Base-by-base conservation (phyloP, 257 asterid species). In the Schizonepeta tenuifolia region DNA sequence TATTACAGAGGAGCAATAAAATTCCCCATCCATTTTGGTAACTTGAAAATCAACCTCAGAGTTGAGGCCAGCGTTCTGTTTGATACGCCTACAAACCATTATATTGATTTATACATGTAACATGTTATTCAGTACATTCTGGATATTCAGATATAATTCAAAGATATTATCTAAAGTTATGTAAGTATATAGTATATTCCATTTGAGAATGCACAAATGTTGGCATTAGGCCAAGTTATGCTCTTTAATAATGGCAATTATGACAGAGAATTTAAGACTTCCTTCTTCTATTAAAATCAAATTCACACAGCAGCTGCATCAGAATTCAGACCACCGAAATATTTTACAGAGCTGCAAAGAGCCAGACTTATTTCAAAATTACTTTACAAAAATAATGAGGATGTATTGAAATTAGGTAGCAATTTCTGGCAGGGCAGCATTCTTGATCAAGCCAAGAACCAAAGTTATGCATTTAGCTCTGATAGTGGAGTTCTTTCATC, bases 401-500 rank as follows among this genome's bases (percentile, higher is more conserved):
- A 13, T 44, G 1, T 44, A 17, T 13, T 44, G 3, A 44, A 41
- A 44, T 2, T 5, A 1, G 2, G 6, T 6, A 8, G 54, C 10
- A 38, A 47, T 47, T n/a, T 47, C 21, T 47, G 54, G 7, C 18
- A 47, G 11, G 54, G 8, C 21, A 15, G 0, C 54, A 47, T 47
- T 47, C 54, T 47, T 47, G 20, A n/a, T 47, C 53, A n/a, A 47
- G 53, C 6, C 21, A 47, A 47, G 54, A n/a, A 47, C 54, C 10
- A 47, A 15, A 47, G 1, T 4, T 47, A 47, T 47, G 15, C 54
- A 58, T 82, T 82, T 14, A 82, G 77, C 77, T 83, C 80, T 50
- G 69, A 44, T 49, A 81, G 49, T 51, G 86, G 86, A 59, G 59
- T 13, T 71, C 85, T 83, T 79, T 63, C 77, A 56, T 51, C 75